Base-by-base conservation (phyloP, 805 yeast genomes). In the Danielozyma ontarioensis region DNA sequence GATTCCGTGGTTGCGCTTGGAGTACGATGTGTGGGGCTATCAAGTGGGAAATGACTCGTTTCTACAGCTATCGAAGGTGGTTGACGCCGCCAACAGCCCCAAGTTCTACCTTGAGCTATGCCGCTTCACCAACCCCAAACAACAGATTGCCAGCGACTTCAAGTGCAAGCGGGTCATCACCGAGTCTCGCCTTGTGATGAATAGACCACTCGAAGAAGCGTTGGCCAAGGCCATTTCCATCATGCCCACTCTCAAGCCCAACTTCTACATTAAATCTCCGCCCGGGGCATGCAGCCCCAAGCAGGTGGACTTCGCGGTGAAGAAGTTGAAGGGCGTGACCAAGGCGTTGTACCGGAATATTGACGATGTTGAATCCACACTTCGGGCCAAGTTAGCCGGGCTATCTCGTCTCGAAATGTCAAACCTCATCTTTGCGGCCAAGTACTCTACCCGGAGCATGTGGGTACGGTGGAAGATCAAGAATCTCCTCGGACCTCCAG, bases 401-500 rank as follows among this genome's bases (percentile, higher is more conserved):
- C n/a, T n/a, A n/a, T n/a, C n/a, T n/a, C n/a, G n/a, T n/a, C n/a
- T n/a, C n/a, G n/a, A n/a, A 25, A 63, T 58, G 0, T 36, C 50
- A 0, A 35, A 32, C 14, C 38, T 63, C 27, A 51, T 61, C 7
- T 57, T 63, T 46, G 68, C 66, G 1, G 16, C 43, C 17, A 48
- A 42, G 25, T 59, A 50, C 34, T 56, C 64, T 4, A 35, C 36
- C 17, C 37, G 37, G 17, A 34, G 58, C 7, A 37, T 57, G 17
- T 50, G 52, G 48, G 46, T 61, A 4, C 42, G 41, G 24, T 59
- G 64, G 63, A 62, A 60, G 30, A 38, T 64, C 8, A 51, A 48
- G 21, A 43, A 36, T 13, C 16, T 59, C 29, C 24, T 59, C 8
- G 66, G 67, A 1, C 45, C 53, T n/a, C n/a, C n/a, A n/a, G n/a